A percentile compares a stretch with the other conserved stretches of the same genome.
Evolutionary conservation across 2,329 filamentous ascomycete species (phyloP).

Genomic region (Botryotinia globosa): DNA sequence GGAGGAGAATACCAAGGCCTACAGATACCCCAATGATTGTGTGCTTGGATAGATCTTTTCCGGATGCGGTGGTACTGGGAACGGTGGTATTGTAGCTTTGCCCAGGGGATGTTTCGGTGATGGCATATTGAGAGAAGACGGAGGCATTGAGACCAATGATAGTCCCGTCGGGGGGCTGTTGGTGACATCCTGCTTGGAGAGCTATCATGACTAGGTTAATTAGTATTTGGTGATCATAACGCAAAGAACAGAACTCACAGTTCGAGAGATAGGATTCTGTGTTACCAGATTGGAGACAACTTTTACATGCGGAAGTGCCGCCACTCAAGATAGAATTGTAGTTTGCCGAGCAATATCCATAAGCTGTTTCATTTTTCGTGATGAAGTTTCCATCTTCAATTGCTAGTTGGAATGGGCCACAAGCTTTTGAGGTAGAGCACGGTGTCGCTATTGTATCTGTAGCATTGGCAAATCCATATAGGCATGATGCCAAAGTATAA

Average conservation of each 20-base stretch:
- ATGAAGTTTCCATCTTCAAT: conserved; percentile 30
- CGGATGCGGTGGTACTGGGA: conserved; percentile 15
- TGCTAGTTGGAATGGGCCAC: conserved; percentile 30
- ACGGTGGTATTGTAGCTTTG: conserved; percentile 19
- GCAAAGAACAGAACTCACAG: conserved; percentile 21
- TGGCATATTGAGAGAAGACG: conserved; percentile 31
- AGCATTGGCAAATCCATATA: conserved; percentile 32
- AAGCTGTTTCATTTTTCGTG: conserved; percentile 27
- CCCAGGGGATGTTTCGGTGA: conserved; percentile 30
- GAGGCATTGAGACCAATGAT: conserved; percentile 32
- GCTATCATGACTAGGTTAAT: not conserved
- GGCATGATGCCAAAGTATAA: conserved; percentile 32
- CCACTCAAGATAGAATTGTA: conserved; percentile 26
- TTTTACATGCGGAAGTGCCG: conserved; percentile 18
- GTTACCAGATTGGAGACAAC: conserved; percentile 22
- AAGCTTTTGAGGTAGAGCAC: conserved; percentile 30
- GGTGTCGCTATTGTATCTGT: conserved; percentile 29
- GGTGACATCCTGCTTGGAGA: conserved; percentile 32
- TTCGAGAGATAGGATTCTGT: conserved; percentile 27
- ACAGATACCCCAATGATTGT: conserved; percentile 34
- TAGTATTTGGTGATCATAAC: not conserved
- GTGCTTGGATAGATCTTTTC: conserved; percentile 25
- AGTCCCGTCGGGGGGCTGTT: conserved; percentile 28
- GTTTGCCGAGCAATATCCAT: conserved; percentile 34
- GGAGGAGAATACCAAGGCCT: conserved; percentile 22